Percentiles rank a stretch among this genome's conserved stretches.
phyloP scores from a whole-genome alignment of 164 flowering plant genomes.

The Cinnamomum micranthum region DNA sequence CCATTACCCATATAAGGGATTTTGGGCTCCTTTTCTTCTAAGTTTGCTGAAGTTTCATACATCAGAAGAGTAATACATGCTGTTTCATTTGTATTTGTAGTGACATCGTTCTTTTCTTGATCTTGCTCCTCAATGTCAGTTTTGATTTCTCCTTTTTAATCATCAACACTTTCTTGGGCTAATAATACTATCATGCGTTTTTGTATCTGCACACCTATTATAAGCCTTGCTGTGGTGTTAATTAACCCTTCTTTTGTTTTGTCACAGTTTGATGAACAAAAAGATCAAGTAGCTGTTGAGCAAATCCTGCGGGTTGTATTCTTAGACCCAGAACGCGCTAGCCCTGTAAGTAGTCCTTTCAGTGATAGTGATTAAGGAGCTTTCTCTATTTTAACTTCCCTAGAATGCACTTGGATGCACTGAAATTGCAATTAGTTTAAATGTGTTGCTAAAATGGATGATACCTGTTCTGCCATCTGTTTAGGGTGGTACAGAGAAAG shows the following conservation, averaged over 20 bases:
- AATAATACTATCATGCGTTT: too few species aligned
- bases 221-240: not conserved
- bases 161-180: too few species aligned
- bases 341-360: constrained; percentile 54
- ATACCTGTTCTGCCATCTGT: not conserved
- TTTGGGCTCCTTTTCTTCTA: too few species aligned
- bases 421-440: not conserved
- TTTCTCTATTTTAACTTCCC: not conserved
- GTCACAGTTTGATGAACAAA: constrained; percentile 92
- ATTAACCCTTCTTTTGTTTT: not conserved
- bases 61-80: too few species aligned
- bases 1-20: too few species aligned
- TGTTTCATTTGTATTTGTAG: too few species aligned
- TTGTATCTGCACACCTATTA: too few species aligned
- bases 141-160: too few species aligned
- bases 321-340: constrained; percentile 62
- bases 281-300: constrained; percentile 78
- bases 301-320: constrained; percentile 73
- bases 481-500: not conserved
- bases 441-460: not conserved
- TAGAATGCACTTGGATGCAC: not conserved
- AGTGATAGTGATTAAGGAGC: not conserved
- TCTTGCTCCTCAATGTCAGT: too few species aligned
- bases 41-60: too few species aligned
- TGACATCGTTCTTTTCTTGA: too few species aligned